Conservation (phyloP, 2,329 filamentous ascomycete species). For the Lachnellula cervina region DNA sequence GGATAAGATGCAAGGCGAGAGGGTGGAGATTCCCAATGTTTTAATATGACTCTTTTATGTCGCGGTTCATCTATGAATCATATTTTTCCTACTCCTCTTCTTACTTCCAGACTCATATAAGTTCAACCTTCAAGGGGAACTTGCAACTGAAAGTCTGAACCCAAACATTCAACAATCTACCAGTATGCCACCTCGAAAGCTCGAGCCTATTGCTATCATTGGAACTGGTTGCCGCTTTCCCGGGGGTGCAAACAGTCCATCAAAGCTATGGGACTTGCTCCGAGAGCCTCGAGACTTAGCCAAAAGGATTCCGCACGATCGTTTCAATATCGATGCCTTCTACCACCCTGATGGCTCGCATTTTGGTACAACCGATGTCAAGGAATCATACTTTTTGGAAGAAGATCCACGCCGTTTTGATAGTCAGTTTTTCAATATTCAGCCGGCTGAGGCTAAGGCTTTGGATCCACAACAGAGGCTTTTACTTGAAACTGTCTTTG, state of each 20-base stretch:
- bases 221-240: conserved; percentile 38
- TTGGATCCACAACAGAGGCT: conserved; percentile 25
- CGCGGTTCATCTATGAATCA: too few species aligned
- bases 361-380: conserved; percentile 13
- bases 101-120: not conserved
- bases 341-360: conserved; percentile 47
- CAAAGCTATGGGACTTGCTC: conserved; percentile 46
- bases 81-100: not conserved
- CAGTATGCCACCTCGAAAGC: not conserved
- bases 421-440: conserved; percentile 33
- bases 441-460: conserved; percentile 21
- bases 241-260: conserved; percentile 37
- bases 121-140: not conserved
- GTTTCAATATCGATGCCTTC: conserved; percentile 47
- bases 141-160: not conserved
- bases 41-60: too few species aligned
- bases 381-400: conserved; percentile 30
- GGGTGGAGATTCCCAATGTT: too few species aligned
- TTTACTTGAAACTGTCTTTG: conserved; percentile 27
- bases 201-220: conserved; percentile 31
- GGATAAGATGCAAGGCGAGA: too few species aligned
- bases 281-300: conserved; percentile 42
- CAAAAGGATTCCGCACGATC: conserved; percentile 30
- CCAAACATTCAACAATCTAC: not conserved
- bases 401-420: conserved; percentile 36